Base-by-base conservation (phyloP, 2,329 filamentous ascomycete genomes). In the Penicillium occitanis region DNA sequence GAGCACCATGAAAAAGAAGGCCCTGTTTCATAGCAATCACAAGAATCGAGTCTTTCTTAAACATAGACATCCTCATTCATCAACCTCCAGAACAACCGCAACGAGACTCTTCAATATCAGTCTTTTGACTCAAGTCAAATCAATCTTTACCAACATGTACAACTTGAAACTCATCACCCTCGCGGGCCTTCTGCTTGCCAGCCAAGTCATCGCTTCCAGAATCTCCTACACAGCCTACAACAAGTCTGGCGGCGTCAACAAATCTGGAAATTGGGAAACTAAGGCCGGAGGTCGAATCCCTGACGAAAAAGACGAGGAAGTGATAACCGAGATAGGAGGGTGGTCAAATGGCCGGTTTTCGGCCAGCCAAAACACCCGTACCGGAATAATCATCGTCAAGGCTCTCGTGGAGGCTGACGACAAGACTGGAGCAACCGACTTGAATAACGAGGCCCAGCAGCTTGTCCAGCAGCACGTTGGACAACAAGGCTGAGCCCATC, bases 21-120 rank as follows among this genome's bases (percentile, higher is more conserved):
- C 14, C 48, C 22, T 30, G 48, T 51, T 51, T 51, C 48, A 51
- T 30, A 51, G 48, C 48, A 51, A 51, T 28, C 48, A 51, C 48
- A 51, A 51, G 48, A 51, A 25, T 51, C 25, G 4, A 46, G 42
- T 51, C 48, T 51, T 28, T 30, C 28, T 30, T 30, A 22, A 25
- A 28, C 48, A 51, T 51, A 25, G 19, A 25, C 22, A 51, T 25
- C 48, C 22, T 51, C 48, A 28, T 51, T 30, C 25, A 51, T 25
- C 48, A 51, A 25, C 5, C 11, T 30, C 19, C 48, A 51, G 10
- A 51, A 51, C 25, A 51, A 46, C 28, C 28, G 28, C 28, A 30
- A 11, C 42, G 42, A 40, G 37, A 40, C 37, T 40, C 37, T 40
- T 40, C 42, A 46, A 19, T 5, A 1, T 25, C 48, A 25, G 5